Percentiles rank a stretch among this genome's conserved stretches.
Evolutionary conservation across 2,329 filamentous ascomycete species (phyloP).

Genomic region (Coleophoma cylindrospora): DNA sequence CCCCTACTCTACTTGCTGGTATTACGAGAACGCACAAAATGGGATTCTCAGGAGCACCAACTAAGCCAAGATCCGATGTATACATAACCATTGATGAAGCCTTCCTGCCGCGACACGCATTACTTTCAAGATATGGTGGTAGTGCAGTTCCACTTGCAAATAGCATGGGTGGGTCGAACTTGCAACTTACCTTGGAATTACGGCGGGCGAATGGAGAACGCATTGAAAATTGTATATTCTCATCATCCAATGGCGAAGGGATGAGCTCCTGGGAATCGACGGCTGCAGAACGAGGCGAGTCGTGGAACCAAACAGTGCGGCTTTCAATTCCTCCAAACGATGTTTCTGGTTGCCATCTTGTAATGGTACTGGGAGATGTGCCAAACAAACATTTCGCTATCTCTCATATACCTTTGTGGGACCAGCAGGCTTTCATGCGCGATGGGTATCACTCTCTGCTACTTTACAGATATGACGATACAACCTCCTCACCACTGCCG

Average conservation of each 20-base stretch:
- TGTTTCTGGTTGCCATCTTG: conserved; percentile 77
- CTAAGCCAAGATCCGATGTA: conserved; percentile 85
- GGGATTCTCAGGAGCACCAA: conserved; percentile 89
- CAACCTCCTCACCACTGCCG: conserved; percentile 64
- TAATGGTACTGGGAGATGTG: conserved; percentile 84
- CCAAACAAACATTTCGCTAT: conserved; percentile 87
- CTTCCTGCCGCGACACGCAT: conserved; percentile 69
- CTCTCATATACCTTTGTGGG: conserved; percentile 91
- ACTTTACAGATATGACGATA: conserved; percentile 88
- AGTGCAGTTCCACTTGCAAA: conserved; percentile 67
- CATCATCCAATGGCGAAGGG: conserved; percentile 74
- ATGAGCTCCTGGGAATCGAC: conserved; percentile 86
- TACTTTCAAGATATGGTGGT: conserved; percentile 63
- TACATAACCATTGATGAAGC: conserved; percentile 83
- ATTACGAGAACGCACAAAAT: conserved; percentile 81
- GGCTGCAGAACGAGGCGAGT: conserved; percentile 70
- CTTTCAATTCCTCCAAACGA: conserved; percentile 74
- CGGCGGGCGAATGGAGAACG: conserved; percentile 72
- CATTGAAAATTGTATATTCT: conserved; percentile 82
- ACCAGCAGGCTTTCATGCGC: conserved; percentile 79
- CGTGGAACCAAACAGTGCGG: conserved; percentile 85
- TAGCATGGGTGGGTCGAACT: conserved; percentile 61
- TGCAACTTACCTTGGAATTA: conserved; percentile 88
- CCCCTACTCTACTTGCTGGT: conserved; percentile 80
- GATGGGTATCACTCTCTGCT: conserved; percentile 79